Evolutionary conservation across 495 filamentous ascomycete genomes (phyloP).

Genomic region (Bombardia bombarda): DNA sequence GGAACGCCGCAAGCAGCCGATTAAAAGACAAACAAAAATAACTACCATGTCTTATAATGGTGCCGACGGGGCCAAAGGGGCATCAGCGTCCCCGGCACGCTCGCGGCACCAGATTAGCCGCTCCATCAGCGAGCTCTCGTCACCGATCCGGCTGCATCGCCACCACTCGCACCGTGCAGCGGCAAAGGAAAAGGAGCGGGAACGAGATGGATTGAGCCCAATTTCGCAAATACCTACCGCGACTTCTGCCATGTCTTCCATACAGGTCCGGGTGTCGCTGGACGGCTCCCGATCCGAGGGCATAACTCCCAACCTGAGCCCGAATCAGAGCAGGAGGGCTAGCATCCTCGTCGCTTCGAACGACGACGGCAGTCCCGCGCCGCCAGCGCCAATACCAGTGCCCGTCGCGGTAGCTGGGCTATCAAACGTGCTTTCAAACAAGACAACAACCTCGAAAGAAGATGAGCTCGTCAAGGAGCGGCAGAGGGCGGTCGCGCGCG

Average conservation of each 20-base stretch:
- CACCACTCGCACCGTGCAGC: constrained; percentile 28
- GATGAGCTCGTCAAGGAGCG: constrained; percentile 31
- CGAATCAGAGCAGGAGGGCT: constrained; percentile 31
- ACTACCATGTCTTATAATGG: constrained; percentile 30
- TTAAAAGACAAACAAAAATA: background rate
- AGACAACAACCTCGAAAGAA: constrained; percentile 15
- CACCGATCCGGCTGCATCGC: constrained; percentile 37
- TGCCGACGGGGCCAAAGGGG: constrained; percentile 16
- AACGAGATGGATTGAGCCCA: constrained; percentile 30
- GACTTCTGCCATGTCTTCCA: background rate
- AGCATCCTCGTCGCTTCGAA: constrained; percentile 28
- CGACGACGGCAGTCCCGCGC: constrained; percentile 21
- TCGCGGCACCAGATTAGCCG: constrained; percentile 41
- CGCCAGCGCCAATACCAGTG: background rate
- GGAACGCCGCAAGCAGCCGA: no score
- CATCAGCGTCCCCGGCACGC: constrained; percentile 26
- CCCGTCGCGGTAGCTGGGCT: background rate
- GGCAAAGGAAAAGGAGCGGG: constrained; percentile 13
- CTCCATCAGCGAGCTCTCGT: constrained; percentile 43
- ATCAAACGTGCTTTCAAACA: constrained; percentile 9
- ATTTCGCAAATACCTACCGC: constrained; percentile 21
- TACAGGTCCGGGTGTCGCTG: constrained; percentile 23
- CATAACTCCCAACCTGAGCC: constrained; percentile 33
- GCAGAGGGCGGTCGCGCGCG: constrained; percentile 30
- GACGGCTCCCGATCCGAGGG: constrained; percentile 33